phyloP scores from a whole-genome alignment of 2,329 filamentous ascomycete genomes.

The Mariannaea elegans region DNA sequence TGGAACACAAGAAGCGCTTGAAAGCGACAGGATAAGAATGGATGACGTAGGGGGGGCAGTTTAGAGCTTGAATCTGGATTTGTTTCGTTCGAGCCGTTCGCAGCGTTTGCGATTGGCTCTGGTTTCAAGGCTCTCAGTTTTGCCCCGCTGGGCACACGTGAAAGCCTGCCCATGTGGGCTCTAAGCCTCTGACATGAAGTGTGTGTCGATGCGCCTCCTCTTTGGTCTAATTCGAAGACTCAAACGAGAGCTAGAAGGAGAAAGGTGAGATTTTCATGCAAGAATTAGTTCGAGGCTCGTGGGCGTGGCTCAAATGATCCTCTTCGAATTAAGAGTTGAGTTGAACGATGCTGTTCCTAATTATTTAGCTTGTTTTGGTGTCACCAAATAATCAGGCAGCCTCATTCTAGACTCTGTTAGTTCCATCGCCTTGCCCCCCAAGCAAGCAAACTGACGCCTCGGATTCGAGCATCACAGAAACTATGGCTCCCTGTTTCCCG shows the following conservation, averaged over 20 bases:
- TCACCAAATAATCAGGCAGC: neutral
- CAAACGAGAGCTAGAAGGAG: too few relatives aligned
- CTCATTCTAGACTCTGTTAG: neutral
- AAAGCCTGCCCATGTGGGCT: neutral
- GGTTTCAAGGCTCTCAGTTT: neutral
- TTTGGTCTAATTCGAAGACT: too few relatives aligned
- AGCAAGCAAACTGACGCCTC: too few relatives aligned
- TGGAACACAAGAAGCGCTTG: neutral
- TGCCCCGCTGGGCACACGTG: neutral
- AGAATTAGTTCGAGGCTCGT: too few relatives aligned
- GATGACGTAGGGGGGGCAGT: neutral
- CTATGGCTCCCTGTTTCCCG: too few relatives aligned
- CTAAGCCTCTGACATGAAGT: neutral
- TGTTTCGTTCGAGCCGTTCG: neutral
- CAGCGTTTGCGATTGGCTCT: neutral
- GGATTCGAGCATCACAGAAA: neutral
- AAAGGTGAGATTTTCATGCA: too few relatives aligned
- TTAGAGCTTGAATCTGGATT: neutral
- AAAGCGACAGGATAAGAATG: conserved; percentile 33
- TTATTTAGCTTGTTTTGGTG: neutral
- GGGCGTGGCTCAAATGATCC: too few relatives aligned
- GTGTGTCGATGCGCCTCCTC: neutral
- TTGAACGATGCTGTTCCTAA: too few relatives aligned
- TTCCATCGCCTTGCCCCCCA: too few relatives aligned
- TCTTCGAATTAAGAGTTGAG: too few relatives aligned